Percentiles rank a stretch among this genome's conserved stretches.
phyloP scores from a whole-genome alignment of 108 stramenopile genomes.

The Nitzschia sp. region DNA sequence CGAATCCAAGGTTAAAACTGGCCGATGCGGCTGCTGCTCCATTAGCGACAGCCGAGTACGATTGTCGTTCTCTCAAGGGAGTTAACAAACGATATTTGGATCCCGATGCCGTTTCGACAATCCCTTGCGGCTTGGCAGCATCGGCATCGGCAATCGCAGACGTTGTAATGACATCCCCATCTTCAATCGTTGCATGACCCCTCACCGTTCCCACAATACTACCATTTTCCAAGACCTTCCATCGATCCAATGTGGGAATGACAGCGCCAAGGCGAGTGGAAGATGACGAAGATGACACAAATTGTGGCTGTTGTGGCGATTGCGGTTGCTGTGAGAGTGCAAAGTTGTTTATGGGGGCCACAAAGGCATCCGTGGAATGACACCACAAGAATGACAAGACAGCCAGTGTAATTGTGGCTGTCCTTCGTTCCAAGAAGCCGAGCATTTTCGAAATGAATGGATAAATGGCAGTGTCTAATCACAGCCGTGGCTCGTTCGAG shows the following conservation, averaged over 20 bases:
- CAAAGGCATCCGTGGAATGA: too few species aligned
- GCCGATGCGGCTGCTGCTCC: conserved; percentile 3
- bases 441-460: too few species aligned
- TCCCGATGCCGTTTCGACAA: conserved; percentile 72
- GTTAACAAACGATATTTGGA: conserved; percentile 67
- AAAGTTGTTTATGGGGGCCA: too few species aligned
- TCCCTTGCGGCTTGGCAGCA: conserved; percentile 33
- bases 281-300: neutral
- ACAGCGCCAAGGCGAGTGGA: conserved; percentile 2
- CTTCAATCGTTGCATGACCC: conserved; percentile 70
- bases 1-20: neutral
- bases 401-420: too few species aligned
- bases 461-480: too few species aligned
- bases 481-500: too few species aligned
- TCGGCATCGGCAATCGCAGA: conserved; percentile 59
- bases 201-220: conserved; percentile 66
- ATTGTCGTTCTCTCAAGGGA: conserved; percentile 11
- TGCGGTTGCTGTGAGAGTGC: too few species aligned
- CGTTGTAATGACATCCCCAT: conserved; percentile 81
- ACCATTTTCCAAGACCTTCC: conserved; percentile 65
- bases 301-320: too few species aligned
- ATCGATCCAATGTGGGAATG: conserved; percentile 66
- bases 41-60: neutral
- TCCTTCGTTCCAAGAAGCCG: too few species aligned
- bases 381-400: too few species aligned